Evolutionary conservation across 768 basidiomycete species (phyloP).

Genomic region (Mycena pura): DNA sequence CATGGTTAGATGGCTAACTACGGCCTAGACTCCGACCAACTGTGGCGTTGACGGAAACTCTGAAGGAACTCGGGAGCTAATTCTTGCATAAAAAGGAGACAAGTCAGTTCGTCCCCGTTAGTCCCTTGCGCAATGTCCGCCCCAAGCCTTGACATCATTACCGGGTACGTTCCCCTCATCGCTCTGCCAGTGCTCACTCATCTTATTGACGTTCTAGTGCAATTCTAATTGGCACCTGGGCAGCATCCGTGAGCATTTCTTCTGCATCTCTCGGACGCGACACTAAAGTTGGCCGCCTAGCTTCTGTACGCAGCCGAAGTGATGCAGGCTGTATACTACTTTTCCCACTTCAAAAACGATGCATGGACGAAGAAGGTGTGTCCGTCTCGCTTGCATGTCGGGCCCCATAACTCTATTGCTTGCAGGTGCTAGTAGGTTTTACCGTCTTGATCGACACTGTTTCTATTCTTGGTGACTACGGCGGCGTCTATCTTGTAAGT

Average conservation of each 20-base stretch:
- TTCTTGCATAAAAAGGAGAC: not conserved
- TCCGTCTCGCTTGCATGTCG: not conserved
- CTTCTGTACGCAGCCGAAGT: not conserved
- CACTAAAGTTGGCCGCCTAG: not conserved
- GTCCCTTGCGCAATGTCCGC: not conserved
- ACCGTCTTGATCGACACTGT: not conserved
- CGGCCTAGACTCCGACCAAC: not conserved
- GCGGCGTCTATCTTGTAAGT: not conserved
- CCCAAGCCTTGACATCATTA: not conserved
- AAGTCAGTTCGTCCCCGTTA: not conserved
- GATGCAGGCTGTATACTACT: not conserved
- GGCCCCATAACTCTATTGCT: not conserved
- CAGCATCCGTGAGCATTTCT: not conserved
- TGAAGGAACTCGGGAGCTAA: not conserved
- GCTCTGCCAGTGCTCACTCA: not conserved
- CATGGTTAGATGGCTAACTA: not conserved
- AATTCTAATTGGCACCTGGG: not conserved
- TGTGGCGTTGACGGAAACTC: not conserved
- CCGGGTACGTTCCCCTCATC: not conserved
- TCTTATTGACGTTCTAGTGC: not conserved
- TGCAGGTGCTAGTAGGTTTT: not conserved
- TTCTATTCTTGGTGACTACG: not conserved
- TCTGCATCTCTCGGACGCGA: not conserved
- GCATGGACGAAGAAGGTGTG: not conserved
- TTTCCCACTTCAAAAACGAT: not conserved